Evolutionary conservation across 164 flowering plant genomes (phyloP), one percentile per base, ranked within the genome.

Genomic region (Piper longum): DNA sequence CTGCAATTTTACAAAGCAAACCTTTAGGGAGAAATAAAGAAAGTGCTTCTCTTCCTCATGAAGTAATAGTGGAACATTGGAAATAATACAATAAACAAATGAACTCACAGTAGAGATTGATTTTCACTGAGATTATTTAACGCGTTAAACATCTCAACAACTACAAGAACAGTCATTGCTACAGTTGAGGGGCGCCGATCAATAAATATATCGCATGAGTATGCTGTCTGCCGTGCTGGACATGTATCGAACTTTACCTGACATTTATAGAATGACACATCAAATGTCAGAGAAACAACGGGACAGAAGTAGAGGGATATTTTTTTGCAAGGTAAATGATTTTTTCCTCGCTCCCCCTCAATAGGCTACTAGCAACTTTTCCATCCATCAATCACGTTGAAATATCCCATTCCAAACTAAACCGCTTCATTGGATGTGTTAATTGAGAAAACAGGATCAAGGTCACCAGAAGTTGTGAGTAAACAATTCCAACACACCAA

Each of bases 121-220:
- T 93, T 90, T 83, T 93, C 99, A 70, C 99, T 93, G 63, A 93
- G 95, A 73, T 95, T 95, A 74, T 95, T 95, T 73, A 95, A 73
- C 43, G 99, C 99, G 75, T 95, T 95, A 74, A 95, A 95, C 99
- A 95, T 95, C 79, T 95, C 99, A 64, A 95, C 99, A 64, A 95
- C 97, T 67, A 95, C 99, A 70, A 95, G 93, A 42, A 95, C 99
- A 41, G 97, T 95, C 99, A 95, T 95, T 61, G 99, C 69, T 67
- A 95, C 91, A 60, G 99, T 95, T 44, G 99, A 95, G 45, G 99
- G 96, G 77, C 85, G 99, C 19, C 83, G 84, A 72, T 95, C 96
- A 48, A 79, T 87, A 81, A 90, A 95, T 64, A 95, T 69, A 66
- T 84, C 87, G 76, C 99, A 93, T 17, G 96, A 85, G 58, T 93